These are phyloP conservation scores for Kentomonas sorsogonicus DNA, from an alignment of 208 protist species.

Conservation along the genomic window DNA sequence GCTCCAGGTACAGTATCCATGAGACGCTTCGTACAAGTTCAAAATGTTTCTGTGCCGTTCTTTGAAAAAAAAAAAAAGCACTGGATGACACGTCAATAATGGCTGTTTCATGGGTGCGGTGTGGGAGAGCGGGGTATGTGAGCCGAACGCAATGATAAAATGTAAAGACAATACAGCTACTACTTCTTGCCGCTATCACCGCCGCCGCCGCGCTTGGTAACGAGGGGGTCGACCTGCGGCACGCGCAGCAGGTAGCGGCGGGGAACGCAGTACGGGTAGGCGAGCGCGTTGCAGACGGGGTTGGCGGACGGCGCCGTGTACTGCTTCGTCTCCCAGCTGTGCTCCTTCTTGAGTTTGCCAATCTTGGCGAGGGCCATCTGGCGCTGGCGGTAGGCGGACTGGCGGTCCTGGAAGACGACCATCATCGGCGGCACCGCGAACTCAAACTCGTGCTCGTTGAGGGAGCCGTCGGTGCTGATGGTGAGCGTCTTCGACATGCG, in stretches of 20 bases:
- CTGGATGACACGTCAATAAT: not conserved
- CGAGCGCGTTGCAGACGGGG: conserved; percentile 70
- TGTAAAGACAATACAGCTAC: not conserved
- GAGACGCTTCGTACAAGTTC: too few species aligned
- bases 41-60: not conserved
- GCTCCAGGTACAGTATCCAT: too few species aligned
- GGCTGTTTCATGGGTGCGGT: too few species aligned
- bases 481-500: conserved; percentile 67
- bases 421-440: conserved; percentile 81
- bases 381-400: conserved; percentile 71
- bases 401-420: conserved; percentile 79
- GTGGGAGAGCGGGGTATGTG: too few species aligned
- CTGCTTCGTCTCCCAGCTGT: conserved; percentile 61
- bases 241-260: conserved; percentile 60
- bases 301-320: conserved; percentile 47
- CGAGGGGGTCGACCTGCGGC: conserved; percentile 57
- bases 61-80: conserved; percentile 8
- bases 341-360: conserved; percentile 52
- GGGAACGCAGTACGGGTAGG: conserved; percentile 86
- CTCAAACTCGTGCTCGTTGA: conserved; percentile 86
- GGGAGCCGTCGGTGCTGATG: conserved; percentile 84
- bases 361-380: conserved; percentile 81
- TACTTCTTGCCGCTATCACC: conserved; percentile 8
- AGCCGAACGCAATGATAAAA: not conserved
- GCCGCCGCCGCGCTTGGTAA: conserved; percentile 17